phyloP scores from a whole-genome alignment of 164 flowering plant species.

The Magnolia officinalis region DNA sequence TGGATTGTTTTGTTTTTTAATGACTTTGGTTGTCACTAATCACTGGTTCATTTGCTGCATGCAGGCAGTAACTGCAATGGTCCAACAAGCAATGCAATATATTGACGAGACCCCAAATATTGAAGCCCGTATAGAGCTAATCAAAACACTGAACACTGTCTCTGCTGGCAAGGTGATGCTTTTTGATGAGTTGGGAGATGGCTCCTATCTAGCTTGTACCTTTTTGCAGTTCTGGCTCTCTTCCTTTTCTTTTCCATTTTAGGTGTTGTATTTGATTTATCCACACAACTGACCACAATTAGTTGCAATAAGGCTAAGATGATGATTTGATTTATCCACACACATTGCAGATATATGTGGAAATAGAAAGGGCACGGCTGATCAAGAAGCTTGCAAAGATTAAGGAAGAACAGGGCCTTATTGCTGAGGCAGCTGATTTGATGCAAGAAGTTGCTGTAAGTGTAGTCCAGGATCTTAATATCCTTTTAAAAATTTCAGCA shows the following conservation, averaged over 20 bases:
- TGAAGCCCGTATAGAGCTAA: constrained; percentile 81
- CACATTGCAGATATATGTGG: constrained; percentile 76
- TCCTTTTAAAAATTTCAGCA: not conserved
- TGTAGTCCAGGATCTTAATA: constrained; percentile 3
- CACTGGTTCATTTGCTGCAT: constrained; percentile 7
- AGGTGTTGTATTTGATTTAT: not conserved
- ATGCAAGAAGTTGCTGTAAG: constrained; percentile 98
- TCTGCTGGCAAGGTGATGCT: constrained; percentile 89
- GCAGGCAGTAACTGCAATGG: constrained; percentile 93
- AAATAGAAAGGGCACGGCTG: constrained; percentile 85
- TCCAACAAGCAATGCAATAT: constrained; percentile 94
- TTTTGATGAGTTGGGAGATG: not conserved
- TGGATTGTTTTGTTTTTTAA: not conserved
- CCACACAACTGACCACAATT: too few species aligned
- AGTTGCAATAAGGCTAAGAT: too few species aligned
- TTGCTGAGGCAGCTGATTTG: constrained; percentile 96
- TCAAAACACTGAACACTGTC: constrained; percentile 81
- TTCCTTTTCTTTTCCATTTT: not conserved
- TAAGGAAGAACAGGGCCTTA: constrained; percentile 87
- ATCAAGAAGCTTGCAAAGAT: constrained; percentile 88
- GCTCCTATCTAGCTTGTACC: not conserved
- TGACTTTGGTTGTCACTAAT: not conserved
- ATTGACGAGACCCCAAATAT: constrained; percentile 91
- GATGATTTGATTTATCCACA: not conserved
- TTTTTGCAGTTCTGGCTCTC: not conserved